Evolutionary conservation across 805 yeast species (phyloP).

Genomic region (Saccharomycopsis sp.): DNA sequence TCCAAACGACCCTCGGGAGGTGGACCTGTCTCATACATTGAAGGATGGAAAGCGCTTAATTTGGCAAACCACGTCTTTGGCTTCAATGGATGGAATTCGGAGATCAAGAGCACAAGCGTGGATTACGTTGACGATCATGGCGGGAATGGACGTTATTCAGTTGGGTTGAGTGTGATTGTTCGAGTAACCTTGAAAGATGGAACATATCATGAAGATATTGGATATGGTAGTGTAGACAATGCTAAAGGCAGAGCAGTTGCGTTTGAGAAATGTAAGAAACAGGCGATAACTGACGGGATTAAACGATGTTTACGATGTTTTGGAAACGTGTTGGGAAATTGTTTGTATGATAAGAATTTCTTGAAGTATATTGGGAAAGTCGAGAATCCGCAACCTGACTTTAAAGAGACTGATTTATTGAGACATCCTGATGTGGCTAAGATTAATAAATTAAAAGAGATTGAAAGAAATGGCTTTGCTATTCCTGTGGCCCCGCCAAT

Average conservation of each 20-base stretch:
- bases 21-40: conserved; percentile 60
- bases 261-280: conserved; percentile 77
- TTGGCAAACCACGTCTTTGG: conserved; percentile 79
- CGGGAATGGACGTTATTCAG: conserved; percentile 46
- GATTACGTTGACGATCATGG: conserved; percentile 57
- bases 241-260: conserved; percentile 68
- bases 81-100: conserved; percentile 77
- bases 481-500: not conserved
- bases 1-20: conserved; percentile 72
- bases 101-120: conserved; percentile 54
- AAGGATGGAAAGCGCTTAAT: conserved; percentile 79
- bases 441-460: conserved; percentile 8
- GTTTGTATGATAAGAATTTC: conserved; percentile 72
- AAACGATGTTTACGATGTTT: conserved; percentile 73
- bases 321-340: conserved; percentile 79
- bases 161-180: conserved; percentile 69
- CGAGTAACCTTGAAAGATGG: conserved; percentile 72
- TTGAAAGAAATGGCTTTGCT: conserved; percentile 15
- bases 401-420: conserved; percentile 29
- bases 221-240: conserved; percentile 78
- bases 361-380: conserved; percentile 45
- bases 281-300: conserved; percentile 77
- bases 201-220: conserved; percentile 74
- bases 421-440: conserved; percentile 25
- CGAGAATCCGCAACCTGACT: conserved; percentile 27